Evolutionary conservation across 1,139 yeast genomes (phyloP), one percentile per base, ranked within the genome.

Genomic region (Saccharomyces hybrid): DNA sequence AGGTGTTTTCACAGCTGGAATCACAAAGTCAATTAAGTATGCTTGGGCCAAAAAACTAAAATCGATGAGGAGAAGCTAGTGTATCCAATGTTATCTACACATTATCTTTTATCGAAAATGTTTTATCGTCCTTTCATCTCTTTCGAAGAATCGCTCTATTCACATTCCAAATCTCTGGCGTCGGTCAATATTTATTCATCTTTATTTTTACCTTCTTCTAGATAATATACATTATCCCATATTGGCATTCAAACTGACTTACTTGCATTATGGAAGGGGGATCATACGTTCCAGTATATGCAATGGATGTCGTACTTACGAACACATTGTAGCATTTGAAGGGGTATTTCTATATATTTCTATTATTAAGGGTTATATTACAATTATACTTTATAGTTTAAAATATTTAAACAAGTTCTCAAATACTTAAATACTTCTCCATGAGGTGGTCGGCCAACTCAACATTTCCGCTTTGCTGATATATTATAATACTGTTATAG

Each of bases 1-100:
- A 68, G 99, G 99, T 0, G 64, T 93, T 3, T 74, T 88, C 46
- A 89, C 96, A 2, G 97, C 98, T 1, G 99, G 99, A 0, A 55
- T 88, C 1, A 67, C 75, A 31, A 86, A 88, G 67, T 83, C 95
- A 16, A 68, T 82, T 49, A 80, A 78, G 60, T 93, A 93, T 70
- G 93, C 96, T 3, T 72, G 80, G 68, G 97, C 91, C 54, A 93
- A 93, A 71, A 78, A 77, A 57, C 54, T 68, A 56, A 67, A 65
- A 50, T 59, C 60, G 46, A 46, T 46, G 19, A 27, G 25, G 14
- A 46, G 23, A 38, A 16, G 13, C 13, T 38, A 38, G 25, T 38
- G 9, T 7, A 16, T 34, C 25, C 26, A 16, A 19, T 9, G n/a
- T 9, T 8, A 38, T 23, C 9, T 38, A 16, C 44, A 9, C 23